Percentiles rank a stretch among this genome's conserved stretches.
phyloP scores from a whole-genome alignment of 257 asterid genomes.

The Fraxinus americana region DNA sequence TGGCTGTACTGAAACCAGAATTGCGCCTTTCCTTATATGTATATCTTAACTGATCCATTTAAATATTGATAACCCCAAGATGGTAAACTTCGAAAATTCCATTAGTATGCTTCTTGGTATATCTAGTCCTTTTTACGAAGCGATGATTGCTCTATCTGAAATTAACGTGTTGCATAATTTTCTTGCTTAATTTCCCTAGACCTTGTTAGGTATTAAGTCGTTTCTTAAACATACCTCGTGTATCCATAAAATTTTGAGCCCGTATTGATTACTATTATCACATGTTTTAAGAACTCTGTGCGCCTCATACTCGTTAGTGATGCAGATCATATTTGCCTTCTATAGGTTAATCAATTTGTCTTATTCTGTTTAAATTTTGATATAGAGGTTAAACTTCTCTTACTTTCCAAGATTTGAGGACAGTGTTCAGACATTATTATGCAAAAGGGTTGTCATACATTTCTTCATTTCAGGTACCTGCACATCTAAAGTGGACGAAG shows the following conservation, averaged over 20 bases:
- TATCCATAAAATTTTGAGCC: neutral
- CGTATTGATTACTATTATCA: neutral
- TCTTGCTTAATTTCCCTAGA: no score
- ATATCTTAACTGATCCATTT: neutral
- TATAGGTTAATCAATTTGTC: neutral
- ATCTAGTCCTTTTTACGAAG: neutral
- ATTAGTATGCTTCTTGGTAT: neutral
- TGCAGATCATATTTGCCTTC: neutral
- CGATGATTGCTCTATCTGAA: neutral
- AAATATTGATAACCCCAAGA: neutral
- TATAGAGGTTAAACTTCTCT: neutral
- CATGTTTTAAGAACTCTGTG: neutral
- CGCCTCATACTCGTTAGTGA: neutral
- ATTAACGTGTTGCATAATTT: neutral
- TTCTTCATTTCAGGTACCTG: slow-evolving; percentile 43
- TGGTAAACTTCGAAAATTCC: neutral
- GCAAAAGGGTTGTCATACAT: slow-evolving; percentile 11
- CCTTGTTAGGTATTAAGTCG: no score
- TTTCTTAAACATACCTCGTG: no score
- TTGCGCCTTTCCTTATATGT: neutral
- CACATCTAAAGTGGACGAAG: slow-evolving; percentile 38
- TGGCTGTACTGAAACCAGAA: neutral
- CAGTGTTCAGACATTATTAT: neutral
- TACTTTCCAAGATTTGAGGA: neutral
- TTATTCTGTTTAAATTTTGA: neutral